Base-by-base conservation (phyloP, 1,139 yeast species). In the Blastobotrys illinoisensis region DNA sequence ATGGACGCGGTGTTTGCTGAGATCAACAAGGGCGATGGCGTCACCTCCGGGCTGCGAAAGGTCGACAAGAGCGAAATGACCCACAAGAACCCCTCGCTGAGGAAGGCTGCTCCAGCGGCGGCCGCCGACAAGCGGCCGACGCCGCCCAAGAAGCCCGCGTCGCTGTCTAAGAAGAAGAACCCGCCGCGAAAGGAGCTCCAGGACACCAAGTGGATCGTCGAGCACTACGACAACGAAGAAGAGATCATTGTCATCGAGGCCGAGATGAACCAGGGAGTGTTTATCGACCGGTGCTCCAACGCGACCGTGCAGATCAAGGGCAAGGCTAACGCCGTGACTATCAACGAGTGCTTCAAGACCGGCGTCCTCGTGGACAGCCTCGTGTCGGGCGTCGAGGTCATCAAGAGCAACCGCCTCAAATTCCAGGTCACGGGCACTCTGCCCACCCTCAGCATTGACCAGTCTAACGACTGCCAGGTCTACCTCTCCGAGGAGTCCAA, bases 11-110 rank as follows among this genome's bases (percentile, higher is more conserved):
- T 95, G 9, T 93, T 95, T 70, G 85, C 88, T n/a, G 95, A 88
- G 62, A 77, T 95, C 59, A 91, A 86, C 73, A 79, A 85, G 73
- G 99, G 99, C 55, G 88, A 84, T 61, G 74, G 74, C 45, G 86
- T 95, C 64, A 91, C 98, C 1, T 76, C 91, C 26, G 88, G 90
- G 4, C 81, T 95, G 64, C 88, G 86, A 69, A 93, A 93, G 72
- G 98, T 93, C 47, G 97, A 90, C 63, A 88, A 83, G 73, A 86
- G 95, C 18, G 88, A 90, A 73, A 89, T 88, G 95, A 89, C 96
- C 32, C 97, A 90, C 72, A 91, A 90, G 74, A 90, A 90, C 71
- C 97, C 97, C 4, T 85, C 78, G 47, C 76, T 89, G 63, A 85
- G 96, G 67, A 81, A 80, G 43, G 7, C 18, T 5, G 51, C 21